Evolutionary conservation across 2,329 filamentous ascomycete species (phyloP).

Genomic region (Claviceps capensis): DNA sequence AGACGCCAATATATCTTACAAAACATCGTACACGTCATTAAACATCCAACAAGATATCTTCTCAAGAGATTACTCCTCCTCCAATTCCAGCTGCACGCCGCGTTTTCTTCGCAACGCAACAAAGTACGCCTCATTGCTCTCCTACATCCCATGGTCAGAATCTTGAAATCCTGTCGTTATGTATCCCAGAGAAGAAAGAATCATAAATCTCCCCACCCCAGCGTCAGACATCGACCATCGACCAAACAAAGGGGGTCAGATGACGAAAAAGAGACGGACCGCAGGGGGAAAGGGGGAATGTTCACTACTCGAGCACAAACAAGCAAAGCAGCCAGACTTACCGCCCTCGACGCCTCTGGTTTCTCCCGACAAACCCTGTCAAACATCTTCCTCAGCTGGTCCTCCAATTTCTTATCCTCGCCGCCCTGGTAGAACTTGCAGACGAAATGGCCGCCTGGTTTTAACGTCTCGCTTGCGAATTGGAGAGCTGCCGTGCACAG

Average conservation of each 20-base stretch:
- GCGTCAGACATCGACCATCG: neutral
- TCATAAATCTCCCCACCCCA: too few species aligned
- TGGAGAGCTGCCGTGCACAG: slow-evolving; percentile 73
- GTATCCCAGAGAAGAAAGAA: too few species aligned
- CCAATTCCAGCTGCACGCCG: slow-evolving; percentile 16
- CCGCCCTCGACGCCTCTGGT: slow-evolving; percentile 77
- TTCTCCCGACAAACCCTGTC: slow-evolving; percentile 73
- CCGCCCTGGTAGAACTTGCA: slow-evolving; percentile 95
- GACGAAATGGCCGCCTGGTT: slow-evolving; percentile 73
- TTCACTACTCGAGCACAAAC: too few species aligned
- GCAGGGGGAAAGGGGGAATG: too few species aligned
- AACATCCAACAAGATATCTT: neutral
- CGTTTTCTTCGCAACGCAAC: slow-evolving; percentile 60
- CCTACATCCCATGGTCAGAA: slow-evolving; percentile 12
- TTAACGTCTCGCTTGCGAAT: slow-evolving; percentile 77
- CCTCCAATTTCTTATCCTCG: slow-evolving; percentile 72
- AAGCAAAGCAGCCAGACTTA: slow-evolving; percentile 29
- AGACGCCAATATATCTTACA: neutral
- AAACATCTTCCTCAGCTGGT: slow-evolving; percentile 62
- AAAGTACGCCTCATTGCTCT: slow-evolving; percentile 66
- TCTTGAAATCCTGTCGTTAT: too few species aligned
- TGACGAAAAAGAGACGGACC: neutral
- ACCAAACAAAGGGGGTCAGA: neutral
- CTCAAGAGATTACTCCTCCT: neutral
- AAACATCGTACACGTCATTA: neutral